Conservation (phyloP, 352 stramenopile species). For the Phytophthora multivora region DNA sequence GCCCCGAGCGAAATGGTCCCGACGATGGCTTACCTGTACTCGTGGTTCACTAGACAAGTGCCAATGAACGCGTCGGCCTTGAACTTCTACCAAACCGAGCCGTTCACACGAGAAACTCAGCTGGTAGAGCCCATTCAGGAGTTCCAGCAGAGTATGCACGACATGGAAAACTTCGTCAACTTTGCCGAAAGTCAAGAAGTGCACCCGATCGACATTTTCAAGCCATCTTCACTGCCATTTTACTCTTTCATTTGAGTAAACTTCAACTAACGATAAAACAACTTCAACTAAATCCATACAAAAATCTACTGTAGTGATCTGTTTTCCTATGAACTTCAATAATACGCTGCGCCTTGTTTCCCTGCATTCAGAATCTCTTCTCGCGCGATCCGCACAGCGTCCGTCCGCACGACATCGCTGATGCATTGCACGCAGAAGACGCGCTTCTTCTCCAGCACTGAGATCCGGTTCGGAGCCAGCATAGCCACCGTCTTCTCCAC, state of each 20-base stretch:
- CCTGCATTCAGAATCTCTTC: constrained; percentile 26
- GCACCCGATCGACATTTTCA: constrained; percentile 63
- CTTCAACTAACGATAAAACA: too few relatives aligned
- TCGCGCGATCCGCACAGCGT: constrained; percentile 25
- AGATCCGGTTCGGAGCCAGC: constrained; percentile 4
- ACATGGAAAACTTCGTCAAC: constrained; percentile 44
- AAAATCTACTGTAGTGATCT: constrained; percentile 2
- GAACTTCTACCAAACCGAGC: constrained; percentile 24
- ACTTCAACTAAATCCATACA: constrained; percentile 15
- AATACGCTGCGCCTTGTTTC: constrained; percentile 9
- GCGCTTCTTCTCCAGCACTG: constrained; percentile 19
- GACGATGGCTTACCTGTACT: constrained; percentile 32
- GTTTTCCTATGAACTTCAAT: constrained; percentile 5
- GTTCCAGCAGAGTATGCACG: constrained; percentile 37
- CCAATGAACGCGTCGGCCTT: constrained; percentile 23
- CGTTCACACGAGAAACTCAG: constrained; percentile 26
- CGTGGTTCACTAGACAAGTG: constrained; percentile 34
- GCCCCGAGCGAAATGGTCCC: constrained; percentile 41
- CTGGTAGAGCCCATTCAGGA: constrained; percentile 24
- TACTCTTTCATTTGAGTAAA: constrained; percentile 36
- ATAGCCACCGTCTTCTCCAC: constrained; percentile 22
- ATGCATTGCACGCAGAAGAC: constrained; percentile 30
- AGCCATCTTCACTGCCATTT: constrained; percentile 35
- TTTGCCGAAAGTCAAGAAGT: constrained; percentile 90
- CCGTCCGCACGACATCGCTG: constrained; percentile 15